Conservation (phyloP, 164 flowering plant species). For the Magnolia officinalis region DNA sequence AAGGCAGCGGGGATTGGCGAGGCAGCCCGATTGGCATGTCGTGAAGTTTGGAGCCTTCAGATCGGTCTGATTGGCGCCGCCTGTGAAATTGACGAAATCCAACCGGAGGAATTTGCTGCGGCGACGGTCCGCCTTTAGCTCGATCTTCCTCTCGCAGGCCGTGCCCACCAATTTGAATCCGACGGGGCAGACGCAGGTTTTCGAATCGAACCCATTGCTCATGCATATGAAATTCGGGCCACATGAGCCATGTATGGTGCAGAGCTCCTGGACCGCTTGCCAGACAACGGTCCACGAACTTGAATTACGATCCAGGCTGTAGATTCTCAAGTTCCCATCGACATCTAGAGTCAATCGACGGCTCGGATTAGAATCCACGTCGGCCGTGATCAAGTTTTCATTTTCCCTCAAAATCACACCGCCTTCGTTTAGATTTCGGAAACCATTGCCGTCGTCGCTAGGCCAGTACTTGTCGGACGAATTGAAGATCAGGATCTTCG, state of each 20-base stretch:
- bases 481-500: conserved; percentile 24
- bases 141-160: conserved; percentile 36
- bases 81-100: conserved; percentile 58
- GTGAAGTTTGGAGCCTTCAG: conserved; percentile 14
- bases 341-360: conserved; percentile 48
- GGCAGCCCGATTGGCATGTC: conserved; percentile 34
- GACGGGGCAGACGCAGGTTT: conserved; percentile 50
- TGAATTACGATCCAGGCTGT: conserved; percentile 29
- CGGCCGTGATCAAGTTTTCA: conserved; percentile 27
- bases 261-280: conserved; percentile 42
- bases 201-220: conserved; percentile 15
- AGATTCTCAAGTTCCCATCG: conserved; percentile 58
- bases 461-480: conserved; percentile 33
- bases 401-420: conserved; percentile 28
- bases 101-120: conserved; percentile 43
- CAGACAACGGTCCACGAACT: conserved; percentile 45
- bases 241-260: conserved; percentile 51
- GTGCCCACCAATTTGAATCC: conserved; percentile 29
- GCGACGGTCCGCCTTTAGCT: not conserved
- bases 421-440: conserved; percentile 18
- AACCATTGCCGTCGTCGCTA: not conserved
- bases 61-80: conserved; percentile 17
- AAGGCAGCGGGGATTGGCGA: conserved; percentile 27
- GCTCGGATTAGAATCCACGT: conserved; percentile 22
- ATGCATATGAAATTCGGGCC: conserved; percentile 51